These are phyloP conservation scores for Magnusiomyces tetraspermus DNA, from an alignment of 1,139 yeast genomes.

Conservation along the genomic window DNA sequence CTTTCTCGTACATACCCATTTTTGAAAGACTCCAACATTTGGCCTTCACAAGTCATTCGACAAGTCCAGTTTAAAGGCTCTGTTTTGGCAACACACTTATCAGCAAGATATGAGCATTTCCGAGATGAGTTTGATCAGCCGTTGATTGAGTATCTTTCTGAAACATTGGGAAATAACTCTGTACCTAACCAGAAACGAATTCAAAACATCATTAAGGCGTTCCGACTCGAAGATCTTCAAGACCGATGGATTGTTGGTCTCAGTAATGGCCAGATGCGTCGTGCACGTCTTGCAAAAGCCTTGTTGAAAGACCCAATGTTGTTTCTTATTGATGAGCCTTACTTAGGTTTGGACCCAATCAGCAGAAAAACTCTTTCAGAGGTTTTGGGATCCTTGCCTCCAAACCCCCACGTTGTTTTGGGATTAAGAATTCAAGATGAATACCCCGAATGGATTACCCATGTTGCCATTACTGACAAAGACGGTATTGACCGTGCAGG, in stretches of 20 bases:
- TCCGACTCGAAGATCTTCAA: constrained; percentile 49
- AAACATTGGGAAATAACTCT: constrained; percentile 25
- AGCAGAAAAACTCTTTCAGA: constrained; percentile 55
- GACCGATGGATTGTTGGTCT: constrained; percentile 76
- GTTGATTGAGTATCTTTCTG: constrained; percentile 49
- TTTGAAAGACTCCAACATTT: constrained; percentile 30
- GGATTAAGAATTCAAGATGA: constrained; percentile 72
- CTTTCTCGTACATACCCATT: constrained; percentile 49
- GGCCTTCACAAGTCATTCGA: constrained; percentile 43
- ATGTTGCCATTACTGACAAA: constrained; percentile 52
- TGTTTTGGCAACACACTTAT: constrained; percentile 55
- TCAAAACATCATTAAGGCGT: constrained; percentile 37
- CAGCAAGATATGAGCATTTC: constrained; percentile 81
- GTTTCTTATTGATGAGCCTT: constrained; percentile 79
- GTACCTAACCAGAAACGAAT: constrained; percentile 24
- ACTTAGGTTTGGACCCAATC: constrained; percentile 76
- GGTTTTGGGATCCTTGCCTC: constrained; percentile 35
- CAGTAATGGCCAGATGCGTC: constrained; percentile 86
- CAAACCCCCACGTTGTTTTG: constrained; percentile 44
- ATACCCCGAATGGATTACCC: constrained; percentile 70
- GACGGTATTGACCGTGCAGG: constrained; percentile 49
- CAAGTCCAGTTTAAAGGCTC: constrained; percentile 59
- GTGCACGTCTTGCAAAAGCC: constrained; percentile 78
- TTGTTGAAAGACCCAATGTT: constrained; percentile 56
- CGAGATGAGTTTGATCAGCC: constrained; percentile 77